Percentiles rank a stretch among this genome's conserved stretches.
These are phyloP conservation scores for Colletotrichum lindemuthianum DNA, from an alignment of 2,329 filamentous ascomycete genomes.

Conservation along the genomic window DNA sequence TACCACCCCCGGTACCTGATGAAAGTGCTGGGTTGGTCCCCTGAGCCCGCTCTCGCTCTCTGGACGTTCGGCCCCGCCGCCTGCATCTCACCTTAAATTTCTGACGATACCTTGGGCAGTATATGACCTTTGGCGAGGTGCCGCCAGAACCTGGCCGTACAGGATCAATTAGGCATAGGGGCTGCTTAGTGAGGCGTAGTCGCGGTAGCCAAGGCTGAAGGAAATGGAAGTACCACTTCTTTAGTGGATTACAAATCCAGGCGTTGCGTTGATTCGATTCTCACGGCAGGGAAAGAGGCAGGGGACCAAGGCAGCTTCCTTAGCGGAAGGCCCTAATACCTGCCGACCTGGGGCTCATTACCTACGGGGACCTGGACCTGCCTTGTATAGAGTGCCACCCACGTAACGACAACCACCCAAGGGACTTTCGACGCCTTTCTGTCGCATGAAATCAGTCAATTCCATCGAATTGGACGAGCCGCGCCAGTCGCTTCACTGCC, in stretches of 20 bases:
- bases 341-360: background rate
- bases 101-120: too few species aligned
- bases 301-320: background rate
- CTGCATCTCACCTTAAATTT: too few species aligned
- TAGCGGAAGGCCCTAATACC: too few species aligned
- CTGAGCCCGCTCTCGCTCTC: too few species aligned
- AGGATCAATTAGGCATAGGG: background rate
- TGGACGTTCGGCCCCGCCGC: too few species aligned
- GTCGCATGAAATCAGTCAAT: background rate
- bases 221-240: conserved; percentile 18
- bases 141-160: too few species aligned
- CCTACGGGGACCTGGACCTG: too few species aligned
- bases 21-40: too few species aligned
- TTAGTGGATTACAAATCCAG: conserved; percentile 33
- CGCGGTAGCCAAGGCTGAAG: conserved; percentile 1
- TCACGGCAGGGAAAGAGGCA: background rate
- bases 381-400: background rate
- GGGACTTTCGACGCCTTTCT: background rate
- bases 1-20: too few species aligned
- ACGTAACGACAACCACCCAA: background rate
- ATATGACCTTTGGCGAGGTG: too few species aligned
- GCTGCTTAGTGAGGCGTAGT: background rate
- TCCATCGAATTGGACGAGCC: background rate
- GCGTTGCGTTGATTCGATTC: background rate
- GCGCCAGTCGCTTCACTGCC: background rate